Percentiles rank a stretch among this genome's conserved stretches.
These are phyloP conservation scores for Nicotiana knightiana DNA, from an alignment of 257 asterid species.

Conservation along the genomic window DNA sequence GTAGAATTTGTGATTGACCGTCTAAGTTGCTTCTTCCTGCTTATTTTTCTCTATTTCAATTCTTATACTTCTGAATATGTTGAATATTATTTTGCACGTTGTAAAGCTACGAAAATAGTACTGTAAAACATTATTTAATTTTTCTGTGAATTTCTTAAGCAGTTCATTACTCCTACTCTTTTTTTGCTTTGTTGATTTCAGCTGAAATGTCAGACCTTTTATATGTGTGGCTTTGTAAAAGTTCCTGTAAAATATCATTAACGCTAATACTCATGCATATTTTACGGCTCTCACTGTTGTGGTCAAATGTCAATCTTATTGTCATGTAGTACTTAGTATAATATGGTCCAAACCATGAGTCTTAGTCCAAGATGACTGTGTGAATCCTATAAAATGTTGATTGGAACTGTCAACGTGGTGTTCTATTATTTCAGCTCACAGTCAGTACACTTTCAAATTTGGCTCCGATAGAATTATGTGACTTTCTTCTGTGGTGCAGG, in stretches of 20 bases:
- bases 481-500: constrained; percentile 34
- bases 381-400: background rate
- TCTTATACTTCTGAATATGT: background rate
- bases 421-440: background rate
- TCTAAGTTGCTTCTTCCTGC: background rate
- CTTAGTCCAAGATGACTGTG: background rate
- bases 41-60: background rate
- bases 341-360: background rate
- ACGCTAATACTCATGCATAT: background rate
- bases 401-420: background rate
- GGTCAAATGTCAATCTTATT: background rate
- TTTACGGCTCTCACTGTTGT: background rate
- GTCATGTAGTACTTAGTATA: background rate
- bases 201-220: background rate
- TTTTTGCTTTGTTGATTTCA: background rate
- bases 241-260: background rate
- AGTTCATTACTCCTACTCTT: background rate
- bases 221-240: background rate
- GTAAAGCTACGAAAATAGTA: background rate
- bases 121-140: background rate
- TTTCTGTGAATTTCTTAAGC: background rate
- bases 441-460: background rate
- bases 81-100: background rate
- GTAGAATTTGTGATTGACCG: background rate
- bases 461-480: background rate